These are phyloP conservation scores for Amphirosellinia nigrospora DNA, from an alignment of 495 filamentous ascomycete genomes.

Conservation along the genomic window DNA sequence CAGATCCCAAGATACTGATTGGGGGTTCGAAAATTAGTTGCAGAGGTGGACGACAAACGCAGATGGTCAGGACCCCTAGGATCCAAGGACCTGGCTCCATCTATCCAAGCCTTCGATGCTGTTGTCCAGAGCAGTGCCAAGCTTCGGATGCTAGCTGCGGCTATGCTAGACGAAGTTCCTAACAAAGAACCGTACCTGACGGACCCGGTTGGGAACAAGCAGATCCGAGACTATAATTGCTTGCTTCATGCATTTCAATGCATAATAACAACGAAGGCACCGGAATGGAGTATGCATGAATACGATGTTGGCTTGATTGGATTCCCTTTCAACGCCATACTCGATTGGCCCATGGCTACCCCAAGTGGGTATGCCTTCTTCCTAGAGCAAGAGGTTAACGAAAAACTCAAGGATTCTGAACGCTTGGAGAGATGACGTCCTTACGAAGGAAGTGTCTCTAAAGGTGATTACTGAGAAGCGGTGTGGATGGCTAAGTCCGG, in stretches of 20 bases:
- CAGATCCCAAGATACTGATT: conserved; percentile 16
- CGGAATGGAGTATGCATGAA: conserved; percentile 58
- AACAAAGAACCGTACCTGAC: conserved; percentile 50
- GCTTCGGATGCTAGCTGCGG: conserved; percentile 39
- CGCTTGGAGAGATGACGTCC: conserved; percentile 58
- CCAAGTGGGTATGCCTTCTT: conserved; percentile 61
- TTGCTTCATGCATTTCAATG: conserved; percentile 60
- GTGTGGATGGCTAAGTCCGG: conserved; percentile 58
- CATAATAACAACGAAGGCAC: conserved; percentile 56
- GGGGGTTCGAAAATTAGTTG: conserved; percentile 6
- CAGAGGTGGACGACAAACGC: conserved; percentile 7
- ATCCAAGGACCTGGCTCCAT: not conserved
- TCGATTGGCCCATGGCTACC: conserved; percentile 69
- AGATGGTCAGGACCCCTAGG: conserved; percentile 10
- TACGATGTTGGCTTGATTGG: conserved; percentile 28
- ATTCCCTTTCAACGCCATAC: conserved; percentile 52
- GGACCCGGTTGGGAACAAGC: conserved; percentile 49
- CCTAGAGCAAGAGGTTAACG: conserved; percentile 60
- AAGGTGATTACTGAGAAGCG: conserved; percentile 49
- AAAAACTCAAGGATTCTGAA: conserved; percentile 60
- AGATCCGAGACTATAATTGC: conserved; percentile 51
- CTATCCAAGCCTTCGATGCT: conserved; percentile 30
- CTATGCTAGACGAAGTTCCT: conserved; percentile 66
- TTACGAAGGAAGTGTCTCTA: conserved; percentile 53
- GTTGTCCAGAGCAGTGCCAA: conserved; percentile 38